A percentile compares a stretch with the other conserved stretches of the same genome.
These are phyloP conservation scores for Annulohypoxylon stygium DNA, from an alignment of 495 filamentous ascomycete genomes.

Conservation along the genomic window DNA sequence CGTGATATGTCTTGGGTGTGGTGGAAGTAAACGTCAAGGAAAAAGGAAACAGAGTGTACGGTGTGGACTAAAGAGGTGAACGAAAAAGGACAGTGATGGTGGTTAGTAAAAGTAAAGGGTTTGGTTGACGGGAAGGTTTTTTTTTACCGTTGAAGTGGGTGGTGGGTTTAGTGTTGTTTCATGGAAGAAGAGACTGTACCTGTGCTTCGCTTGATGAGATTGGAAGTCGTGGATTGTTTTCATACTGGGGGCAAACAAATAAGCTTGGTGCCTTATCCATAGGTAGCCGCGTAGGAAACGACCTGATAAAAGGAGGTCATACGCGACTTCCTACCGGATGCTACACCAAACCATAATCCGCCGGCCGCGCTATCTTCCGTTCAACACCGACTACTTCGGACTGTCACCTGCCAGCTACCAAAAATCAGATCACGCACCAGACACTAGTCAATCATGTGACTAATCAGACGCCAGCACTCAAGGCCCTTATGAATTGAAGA, in stretches of 20 bases:
- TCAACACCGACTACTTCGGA: neutral
- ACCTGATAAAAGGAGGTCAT: slow-evolving; percentile 23
- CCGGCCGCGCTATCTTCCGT: neutral
- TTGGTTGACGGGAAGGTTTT: neutral
- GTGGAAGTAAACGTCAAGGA: neutral
- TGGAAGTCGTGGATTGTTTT: slow-evolving; percentile 36
- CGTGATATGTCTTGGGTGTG: neutral
- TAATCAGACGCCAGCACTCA: neutral
- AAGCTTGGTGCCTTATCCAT: slow-evolving; percentile 2
- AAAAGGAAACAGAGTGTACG: neutral
- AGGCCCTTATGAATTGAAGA: slow-evolving; percentile 4
- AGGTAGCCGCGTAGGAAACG: slow-evolving; percentile 24
- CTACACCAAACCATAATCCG: slow-evolving; percentile 12
- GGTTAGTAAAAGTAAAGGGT: neutral
- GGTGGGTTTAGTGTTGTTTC: slow-evolving; percentile 36
- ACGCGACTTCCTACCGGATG: slow-evolving; percentile 31
- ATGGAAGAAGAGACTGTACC: slow-evolving; percentile 8
- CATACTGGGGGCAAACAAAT: slow-evolving; percentile 29
- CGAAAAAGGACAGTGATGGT: neutral
- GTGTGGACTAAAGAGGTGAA: neutral
- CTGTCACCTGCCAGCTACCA: neutral
- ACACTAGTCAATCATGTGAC: neutral
- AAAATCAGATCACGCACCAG: slow-evolving; percentile 5
- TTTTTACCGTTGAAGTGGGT: neutral
- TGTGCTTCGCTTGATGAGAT: slow-evolving; percentile 21